Percentiles rank a stretch among this genome's conserved stretches.
Conservation (phyloP, 441 rosid genomes). For the Aquilaria agallochum region DNA sequence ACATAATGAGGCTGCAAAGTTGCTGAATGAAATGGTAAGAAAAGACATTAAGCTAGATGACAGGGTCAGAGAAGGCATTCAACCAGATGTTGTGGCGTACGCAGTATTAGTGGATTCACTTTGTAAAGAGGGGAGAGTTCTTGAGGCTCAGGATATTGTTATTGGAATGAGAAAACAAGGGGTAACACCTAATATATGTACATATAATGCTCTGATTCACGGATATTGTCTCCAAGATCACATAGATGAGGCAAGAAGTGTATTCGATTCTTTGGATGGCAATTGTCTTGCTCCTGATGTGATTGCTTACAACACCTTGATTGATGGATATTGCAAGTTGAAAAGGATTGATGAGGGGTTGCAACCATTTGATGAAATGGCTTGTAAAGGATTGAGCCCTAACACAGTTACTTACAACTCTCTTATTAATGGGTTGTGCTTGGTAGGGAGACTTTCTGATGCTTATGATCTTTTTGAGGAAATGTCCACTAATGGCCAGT, state of each 20-base stretch:
- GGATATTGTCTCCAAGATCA: conserved; percentile 21
- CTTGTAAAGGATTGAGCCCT: conserved; percentile 19
- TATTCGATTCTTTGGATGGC: conserved; percentile 9
- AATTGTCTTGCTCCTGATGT: conserved; percentile 20
- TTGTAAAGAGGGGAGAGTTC: conserved; percentile 21
- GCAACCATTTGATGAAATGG: conserved; percentile 19
- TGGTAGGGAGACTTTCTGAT: conserved; percentile 10
- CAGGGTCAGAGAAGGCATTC: neutral
- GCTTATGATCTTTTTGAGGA: conserved; percentile 8
- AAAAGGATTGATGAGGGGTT: conserved; percentile 20
- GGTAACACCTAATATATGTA: conserved; percentile 13
- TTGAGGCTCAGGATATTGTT: conserved; percentile 23
- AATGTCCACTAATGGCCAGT: conserved; percentile 12
- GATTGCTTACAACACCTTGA: conserved; percentile 23
- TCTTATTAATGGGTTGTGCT: conserved; percentile 15
- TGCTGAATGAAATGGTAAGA: conserved; percentile 24
- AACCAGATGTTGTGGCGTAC: conserved; percentile 24
- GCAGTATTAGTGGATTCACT: conserved; percentile 23
- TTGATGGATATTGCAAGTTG: conserved; percentile 22
- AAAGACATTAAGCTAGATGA: neutral
- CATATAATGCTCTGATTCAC: conserved; percentile 24
- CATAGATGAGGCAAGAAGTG: conserved; percentile 16
- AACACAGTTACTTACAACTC: conserved; percentile 15
- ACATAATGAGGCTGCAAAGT: conserved; percentile 19
- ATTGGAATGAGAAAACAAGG: conserved; percentile 27